Base-by-base conservation (phyloP, 768 basidiomycete species). In the Mycena floridula region DNA sequence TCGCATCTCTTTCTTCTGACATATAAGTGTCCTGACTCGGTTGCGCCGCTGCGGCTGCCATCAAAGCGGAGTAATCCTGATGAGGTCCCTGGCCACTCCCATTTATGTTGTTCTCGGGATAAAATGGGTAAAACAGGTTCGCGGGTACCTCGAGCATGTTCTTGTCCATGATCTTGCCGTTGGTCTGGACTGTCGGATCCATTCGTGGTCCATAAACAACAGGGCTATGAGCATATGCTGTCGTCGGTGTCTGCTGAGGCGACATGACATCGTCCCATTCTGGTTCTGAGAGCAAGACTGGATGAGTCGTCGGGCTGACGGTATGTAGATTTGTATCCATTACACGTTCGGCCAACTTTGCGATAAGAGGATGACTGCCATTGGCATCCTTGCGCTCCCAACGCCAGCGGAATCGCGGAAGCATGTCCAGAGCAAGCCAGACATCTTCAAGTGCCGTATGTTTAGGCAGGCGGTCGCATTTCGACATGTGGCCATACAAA, bases 371-470 rank as follows among this genome's bases (percentile, higher is more conserved):
- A 54, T 89, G 87, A 2, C 81, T 82, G 36, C 85, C 86, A 36
- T 81, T 81, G 44, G 78, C 63, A 56, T 91, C 89, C 59, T 84
- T 89, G 42, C 89, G 78, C 56, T 89, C 87, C 89, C 89, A 92
- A 50, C 89, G 81, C 89, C 89, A 92, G 41, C 89, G 81, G 76
- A 91, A 86, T 25, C 82, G 82, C 2, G 89, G 89, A 9, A 91
- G 77, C 79, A 90, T 86, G 60, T 90, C 84, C 18, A 92, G 79
- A 23, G 89, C 89, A 60, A 88, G 77, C 81, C 85, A 87, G 27
- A 92, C 76, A 54, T 92, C 89, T 62, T 90, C 85, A 23, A 87
- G 67, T 28, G 84, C 87, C 28, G 78, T 76, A 45, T 80, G 69
- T 30, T 70, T 73, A 2, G 82, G 63, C 22, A 89, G 71, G 32